Conservation (phyloP, 441 rosid genomes). For the Cnidoscolus chayamansa region DNA sequence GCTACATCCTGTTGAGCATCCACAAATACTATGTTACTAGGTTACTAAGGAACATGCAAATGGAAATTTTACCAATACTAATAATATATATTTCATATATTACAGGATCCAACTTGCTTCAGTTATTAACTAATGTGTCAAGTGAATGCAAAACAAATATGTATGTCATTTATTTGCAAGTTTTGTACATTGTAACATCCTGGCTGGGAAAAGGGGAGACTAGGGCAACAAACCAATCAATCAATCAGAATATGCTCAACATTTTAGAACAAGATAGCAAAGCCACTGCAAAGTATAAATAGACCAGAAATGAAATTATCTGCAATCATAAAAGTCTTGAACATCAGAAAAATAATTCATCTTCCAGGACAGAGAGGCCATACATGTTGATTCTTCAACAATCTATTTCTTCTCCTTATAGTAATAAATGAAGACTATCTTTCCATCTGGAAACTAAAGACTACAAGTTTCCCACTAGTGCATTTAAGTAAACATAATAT, state of each 20-base stretch:
- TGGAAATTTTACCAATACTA: neutral
- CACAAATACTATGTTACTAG: conserved; percentile 21
- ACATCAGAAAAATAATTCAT: neutral
- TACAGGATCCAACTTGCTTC: conserved; percentile 4
- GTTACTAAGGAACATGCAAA: conserved; percentile 18
- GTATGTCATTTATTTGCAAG: neutral
- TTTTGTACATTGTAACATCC: neutral
- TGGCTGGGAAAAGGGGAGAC: too few relatives aligned
- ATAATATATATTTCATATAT: neutral
- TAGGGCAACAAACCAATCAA: neutral
- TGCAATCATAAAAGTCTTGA: conserved; percentile 1
- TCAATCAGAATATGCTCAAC: conserved; percentile 2
- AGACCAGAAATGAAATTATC: neutral
- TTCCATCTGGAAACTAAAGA: neutral
- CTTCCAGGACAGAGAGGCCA: neutral
- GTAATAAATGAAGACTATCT: neutral
- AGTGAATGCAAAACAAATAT: neutral
- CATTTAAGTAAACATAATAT: neutral
- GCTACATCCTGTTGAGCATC: conserved; percentile 61
- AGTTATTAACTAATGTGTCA: neutral
- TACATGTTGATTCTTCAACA: neutral
- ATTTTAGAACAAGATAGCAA: neutral
- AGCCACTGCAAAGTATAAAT: neutral
- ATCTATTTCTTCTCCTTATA: neutral
- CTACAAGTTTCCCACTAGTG: neutral